Base-by-base conservation (phyloP, 306 rosid species). In the Dryas alaskensis region DNA sequence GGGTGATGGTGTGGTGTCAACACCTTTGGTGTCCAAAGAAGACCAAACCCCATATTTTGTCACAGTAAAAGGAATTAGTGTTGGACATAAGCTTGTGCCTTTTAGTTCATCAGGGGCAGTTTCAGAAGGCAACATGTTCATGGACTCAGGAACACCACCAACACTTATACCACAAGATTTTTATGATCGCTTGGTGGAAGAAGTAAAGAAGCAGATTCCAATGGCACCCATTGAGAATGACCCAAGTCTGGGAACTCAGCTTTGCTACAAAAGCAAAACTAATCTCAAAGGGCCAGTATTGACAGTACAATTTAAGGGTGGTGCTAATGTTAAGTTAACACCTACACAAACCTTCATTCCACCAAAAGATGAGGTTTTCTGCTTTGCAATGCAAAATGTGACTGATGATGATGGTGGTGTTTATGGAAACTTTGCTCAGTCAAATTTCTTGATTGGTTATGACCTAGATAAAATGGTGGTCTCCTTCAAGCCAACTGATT, bases 81-180 rank as follows among this genome's bases (percentile, higher is more conserved):
- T 89, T 10, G 93, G 89, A 69, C 72, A 82, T 39, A 82, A 70
- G 47, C 81, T 67, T 72, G 67, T 86, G 43, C 54, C 84, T 0
- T 84, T 78, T 9, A 74, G 60, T 45, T 70, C 76, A 17, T 59
- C 86, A 27, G 84, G 74, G 12, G 13, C 7, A 7, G 65, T 70
- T 74, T 63, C 79, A 7, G 58, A 79, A 45, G 86, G 90, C 52
- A 86, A 74, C 74, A 80, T 84, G 55, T 72, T 89, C 64, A 65
- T 86, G 16, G 93, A 86, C 76, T 89, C 89, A 10, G 90, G 93
- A 10, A 84, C 90, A 54, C 84, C 89, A 10, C 61, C 87, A 43
- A 86, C 80, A 10, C 64, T 74, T 50, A 27, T 89, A 42, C 87
- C 86, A 40, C 77, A 82, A 70, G 85, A 80, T 17, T 72, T 84